Percentiles rank a stretch among this genome's conserved stretches.
These are phyloP conservation scores for Aspergillus conjunctus DNA, from an alignment of 495 filamentous ascomycete genomes.

Conservation along the genomic window DNA sequence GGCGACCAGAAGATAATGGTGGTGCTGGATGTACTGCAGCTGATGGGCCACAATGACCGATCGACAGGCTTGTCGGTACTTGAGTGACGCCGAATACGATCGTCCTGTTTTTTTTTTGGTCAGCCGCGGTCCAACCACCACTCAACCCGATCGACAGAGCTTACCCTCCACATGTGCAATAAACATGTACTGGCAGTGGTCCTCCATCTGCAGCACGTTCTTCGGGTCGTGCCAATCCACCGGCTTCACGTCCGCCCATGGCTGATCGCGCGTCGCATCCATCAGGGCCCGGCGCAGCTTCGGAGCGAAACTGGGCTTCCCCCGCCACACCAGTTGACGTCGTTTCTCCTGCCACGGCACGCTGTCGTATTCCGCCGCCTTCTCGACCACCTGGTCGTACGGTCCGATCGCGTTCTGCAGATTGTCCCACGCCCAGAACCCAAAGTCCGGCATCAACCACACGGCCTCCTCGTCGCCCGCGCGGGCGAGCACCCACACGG, in stretches of 20 bases:
- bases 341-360: constrained; percentile 53
- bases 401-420: constrained; percentile 59
- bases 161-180: constrained; percentile 61
- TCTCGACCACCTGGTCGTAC: constrained; percentile 58
- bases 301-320: constrained; percentile 50
- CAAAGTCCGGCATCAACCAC: constrained; percentile 80
- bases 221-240: constrained; percentile 47
- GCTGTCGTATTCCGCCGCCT: constrained; percentile 28
- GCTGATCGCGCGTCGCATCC: constrained; percentile 47
- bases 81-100: constrained; percentile 57
- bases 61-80: constrained; percentile 63
- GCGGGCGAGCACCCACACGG: constrained; percentile 55
- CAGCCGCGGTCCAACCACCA: neutral
- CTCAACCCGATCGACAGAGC: constrained; percentile 14
- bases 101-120: constrained; percentile 38
- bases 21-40: constrained; percentile 50
- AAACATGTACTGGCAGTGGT: constrained; percentile 62
- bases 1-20: constrained; percentile 43
- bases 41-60: constrained; percentile 57
- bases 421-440: constrained; percentile 74
- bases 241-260: constrained; percentile 59
- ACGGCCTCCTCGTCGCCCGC: constrained; percentile 42
- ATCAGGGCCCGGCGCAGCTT: constrained; percentile 53
- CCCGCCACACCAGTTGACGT: constrained; percentile 68
- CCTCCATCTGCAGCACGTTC: constrained; percentile 51